Base-by-base conservation (phyloP, 2,329 filamentous ascomycete species). In the Knufia petricola region DNA sequence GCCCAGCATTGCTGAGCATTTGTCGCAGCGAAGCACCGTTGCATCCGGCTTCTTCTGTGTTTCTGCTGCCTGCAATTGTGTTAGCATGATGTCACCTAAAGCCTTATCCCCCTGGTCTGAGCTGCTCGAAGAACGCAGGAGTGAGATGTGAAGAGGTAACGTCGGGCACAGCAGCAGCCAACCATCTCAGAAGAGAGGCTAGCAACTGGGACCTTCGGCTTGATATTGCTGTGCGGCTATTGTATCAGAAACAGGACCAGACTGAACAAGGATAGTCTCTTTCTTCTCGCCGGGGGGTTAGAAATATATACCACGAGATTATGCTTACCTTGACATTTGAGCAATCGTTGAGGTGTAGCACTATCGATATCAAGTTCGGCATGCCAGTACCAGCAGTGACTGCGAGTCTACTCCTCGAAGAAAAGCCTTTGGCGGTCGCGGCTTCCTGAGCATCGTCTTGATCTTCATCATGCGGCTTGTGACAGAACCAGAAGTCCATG, bases 401-500 rank as follows among this genome's bases (percentile, higher is more conserved):
- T 15, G 75, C 69, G 48, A 95, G 82, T 53, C 74, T 77, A 57
- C 82, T 88, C 38, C 81, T 82, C 24, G 88, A 86, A n/a, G 87
- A 85, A 61, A 95, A 95, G 0, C 86, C 89, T 60, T 87, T 84
- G 9, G 73, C 69, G 28, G 61, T 55, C 6, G 76, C 71, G 13
- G 79, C 70, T 39, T 67, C 64, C n/a, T 75, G 67, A 19, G 75
- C 61, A 30, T 63, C 51, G 4, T 59, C 59, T 43, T 70, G 63
- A n/a, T 62, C 59, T 9, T 72, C 66, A 21, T 72, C 58, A 36
- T 71, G 66, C 1, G 94, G 92, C 66, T 96, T 96, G 66, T 98
- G 92, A 61, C 92, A 98, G 66, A 98, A 94, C 92, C 92, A 98
- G 58, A 98, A 94, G 65, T 98, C 94, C 92, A 98, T 98, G 89